These are phyloP conservation scores for Tricholoma hemisulphureum DNA, from an alignment of 768 basidiomycete species.

Conservation along the genomic window DNA sequence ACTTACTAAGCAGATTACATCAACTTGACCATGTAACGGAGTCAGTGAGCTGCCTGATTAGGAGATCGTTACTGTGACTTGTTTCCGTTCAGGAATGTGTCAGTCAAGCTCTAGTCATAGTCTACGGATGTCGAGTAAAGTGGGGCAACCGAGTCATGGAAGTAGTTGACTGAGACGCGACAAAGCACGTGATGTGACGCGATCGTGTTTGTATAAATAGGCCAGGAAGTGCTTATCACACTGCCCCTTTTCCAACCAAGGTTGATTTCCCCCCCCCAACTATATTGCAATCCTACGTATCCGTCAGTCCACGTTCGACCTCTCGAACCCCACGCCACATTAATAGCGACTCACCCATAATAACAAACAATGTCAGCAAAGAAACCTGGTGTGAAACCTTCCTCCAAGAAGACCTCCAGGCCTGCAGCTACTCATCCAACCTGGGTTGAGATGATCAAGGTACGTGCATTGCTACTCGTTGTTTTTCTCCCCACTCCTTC, in stretches of 20 bases:
- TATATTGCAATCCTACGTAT: conserved; percentile 17
- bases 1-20: no score
- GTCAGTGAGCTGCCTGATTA: no score
- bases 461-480: conserved; percentile 28
- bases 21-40: no score
- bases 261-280: conserved; percentile 17
- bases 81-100: no score
- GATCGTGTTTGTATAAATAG: conserved; percentile 50
- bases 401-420: conserved; percentile 51
- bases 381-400: conserved; percentile 35
- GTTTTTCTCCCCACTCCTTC: not conserved
- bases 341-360: conserved; percentile 10
- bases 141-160: not conserved
- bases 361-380: conserved; percentile 31
- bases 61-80: no score
- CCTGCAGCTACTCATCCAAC: conserved; percentile 50
- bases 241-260: conserved; percentile 35
- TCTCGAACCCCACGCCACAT: conserved; percentile 17
- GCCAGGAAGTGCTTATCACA: conserved; percentile 34
- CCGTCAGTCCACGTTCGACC: conserved; percentile 15
- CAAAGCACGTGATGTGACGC: conserved; percentile 40
- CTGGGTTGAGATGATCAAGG: conserved; percentile 83
- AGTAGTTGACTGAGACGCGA: conserved; percentile 42
- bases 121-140: no score
- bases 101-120: no score